Evolutionary conservation across 352 stramenopile genomes (phyloP).

Genomic region (Globisporangium paroecandrum): DNA sequence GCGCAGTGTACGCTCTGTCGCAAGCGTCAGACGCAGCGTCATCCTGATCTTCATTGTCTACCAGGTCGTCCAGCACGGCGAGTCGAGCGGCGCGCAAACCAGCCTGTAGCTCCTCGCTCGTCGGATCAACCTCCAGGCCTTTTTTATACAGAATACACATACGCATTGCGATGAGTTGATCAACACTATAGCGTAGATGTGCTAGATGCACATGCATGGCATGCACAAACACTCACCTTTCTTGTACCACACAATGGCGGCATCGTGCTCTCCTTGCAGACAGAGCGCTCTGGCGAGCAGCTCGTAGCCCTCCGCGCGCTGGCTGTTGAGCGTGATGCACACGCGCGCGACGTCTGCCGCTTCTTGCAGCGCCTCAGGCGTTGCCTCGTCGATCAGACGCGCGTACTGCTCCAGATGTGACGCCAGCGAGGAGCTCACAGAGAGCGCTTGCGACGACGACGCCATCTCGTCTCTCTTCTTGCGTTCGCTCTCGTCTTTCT

Average conservation of each 20-base stretch:
- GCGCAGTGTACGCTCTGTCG: neutral
- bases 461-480: neutral
- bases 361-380: conserved; percentile 19
- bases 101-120: conserved; percentile 32
- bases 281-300: conserved; percentile 35
- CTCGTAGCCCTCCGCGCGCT: conserved; percentile 26
- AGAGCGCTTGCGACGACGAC: neutral
- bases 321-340: conserved; percentile 26
- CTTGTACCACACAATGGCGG: conserved; percentile 47
- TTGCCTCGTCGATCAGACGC: conserved; percentile 27
- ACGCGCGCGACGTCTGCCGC: conserved; percentile 26
- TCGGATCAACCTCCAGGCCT: conserved; percentile 42
- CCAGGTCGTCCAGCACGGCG: conserved; percentile 40
- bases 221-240: conserved; percentile 25
- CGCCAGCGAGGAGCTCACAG: conserved; percentile 3
- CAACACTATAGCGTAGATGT: neutral
- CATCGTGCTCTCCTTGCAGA: conserved; percentile 29
- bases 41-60: conserved; percentile 31
- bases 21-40: conserved; percentile 6
- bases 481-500: neutral
- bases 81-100: conserved; percentile 53
- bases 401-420: conserved; percentile 17
- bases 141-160: conserved; percentile 8
- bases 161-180: neutral
- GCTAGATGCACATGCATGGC: neutral